phyloP scores from a whole-genome alignment of 2,329 filamentous ascomycete genomes.

The Talaromyces pinophilus region DNA sequence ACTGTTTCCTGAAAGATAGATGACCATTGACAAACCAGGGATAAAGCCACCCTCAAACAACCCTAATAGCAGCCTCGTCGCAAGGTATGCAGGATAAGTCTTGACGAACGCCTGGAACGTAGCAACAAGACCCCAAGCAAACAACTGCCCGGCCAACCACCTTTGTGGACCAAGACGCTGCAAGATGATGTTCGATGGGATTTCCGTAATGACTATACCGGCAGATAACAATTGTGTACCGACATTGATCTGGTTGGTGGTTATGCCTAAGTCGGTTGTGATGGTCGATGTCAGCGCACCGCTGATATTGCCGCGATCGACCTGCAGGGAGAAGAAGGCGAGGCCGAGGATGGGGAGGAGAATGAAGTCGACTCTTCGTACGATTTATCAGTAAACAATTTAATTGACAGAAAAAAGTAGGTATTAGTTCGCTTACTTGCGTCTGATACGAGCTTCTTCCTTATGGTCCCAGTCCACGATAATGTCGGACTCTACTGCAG shows the following conservation, averaged over 20 bases:
- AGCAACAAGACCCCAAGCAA: slow-evolving; percentile 56
- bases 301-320: slow-evolving; percentile 46
- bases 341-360: slow-evolving; percentile 35
- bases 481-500: slow-evolving; percentile 26
- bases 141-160: slow-evolving; percentile 57
- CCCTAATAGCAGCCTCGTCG: slow-evolving; percentile 55
- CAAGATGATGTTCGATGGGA: slow-evolving; percentile 58
- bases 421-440: slow-evolving; percentile 29
- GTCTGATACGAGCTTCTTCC: slow-evolving; percentile 30
- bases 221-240: slow-evolving; percentile 55
- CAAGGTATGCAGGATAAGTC: slow-evolving; percentile 51
- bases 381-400: background rate
- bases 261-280: slow-evolving; percentile 53
- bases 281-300: slow-evolving; percentile 58
- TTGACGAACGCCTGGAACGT: slow-evolving; percentile 58
- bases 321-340: slow-evolving; percentile 33
- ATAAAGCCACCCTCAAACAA: slow-evolving; percentile 59
- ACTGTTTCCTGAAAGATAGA: fast-evolving
- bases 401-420: too few species aligned
- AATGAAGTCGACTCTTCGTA: slow-evolving; percentile 33
- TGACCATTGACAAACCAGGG: slow-evolving; percentile 43
- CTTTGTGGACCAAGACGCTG: slow-evolving; percentile 55
- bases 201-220: slow-evolving; percentile 52
- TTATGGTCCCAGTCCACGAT: slow-evolving; percentile 32
- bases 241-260: slow-evolving; percentile 58